phyloP scores from a whole-genome alignment of 106 monocot species.

The Iris macrosiphon region DNA sequence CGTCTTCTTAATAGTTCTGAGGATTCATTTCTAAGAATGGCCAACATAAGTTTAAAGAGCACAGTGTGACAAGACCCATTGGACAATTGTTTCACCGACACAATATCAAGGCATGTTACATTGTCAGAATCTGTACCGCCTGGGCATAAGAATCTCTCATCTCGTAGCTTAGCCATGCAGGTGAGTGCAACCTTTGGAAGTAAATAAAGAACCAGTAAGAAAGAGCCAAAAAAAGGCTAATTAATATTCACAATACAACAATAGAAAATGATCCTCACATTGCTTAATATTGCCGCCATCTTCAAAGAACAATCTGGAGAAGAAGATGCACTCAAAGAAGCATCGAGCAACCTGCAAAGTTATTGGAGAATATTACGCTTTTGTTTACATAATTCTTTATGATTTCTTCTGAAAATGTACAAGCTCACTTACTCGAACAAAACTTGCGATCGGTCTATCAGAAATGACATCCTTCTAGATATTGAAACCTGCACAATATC shows the following conservation, averaged over 20 bases:
- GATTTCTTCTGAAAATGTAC: too few relatives aligned
- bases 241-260: neutral
- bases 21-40: conserved; percentile 87
- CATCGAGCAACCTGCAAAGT: conserved; percentile 63
- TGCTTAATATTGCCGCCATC: conserved; percentile 77
- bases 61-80: conserved; percentile 89
- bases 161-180: conserved; percentile 88
- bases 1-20: conserved; percentile 84
- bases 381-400: too few relatives aligned
- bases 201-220: conserved; percentile 4
- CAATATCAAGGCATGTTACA: conserved; percentile 80
- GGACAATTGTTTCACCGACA: conserved; percentile 65
- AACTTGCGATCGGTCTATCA: conserved; percentile 73
- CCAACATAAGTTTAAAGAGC: conserved; percentile 77
- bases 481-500: conserved; percentile 57
- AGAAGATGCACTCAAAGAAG: conserved; percentile 72
- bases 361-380: too few relatives aligned
- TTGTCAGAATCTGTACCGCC: conserved; percentile 66
- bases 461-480: conserved; percentile 82
- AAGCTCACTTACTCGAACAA: conserved; percentile 67
- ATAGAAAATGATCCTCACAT: conserved; percentile 37
- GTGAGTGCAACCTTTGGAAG: conserved; percentile 77
- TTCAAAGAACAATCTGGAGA: conserved; percentile 92
- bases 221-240: neutral
- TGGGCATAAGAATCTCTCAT: conserved; percentile 83